Percentiles rank a stretch among this genome's conserved stretches.
phyloP scores from a whole-genome alignment of 1,284 basidiomycete genomes.

The Puccinia novopanici region DNA sequence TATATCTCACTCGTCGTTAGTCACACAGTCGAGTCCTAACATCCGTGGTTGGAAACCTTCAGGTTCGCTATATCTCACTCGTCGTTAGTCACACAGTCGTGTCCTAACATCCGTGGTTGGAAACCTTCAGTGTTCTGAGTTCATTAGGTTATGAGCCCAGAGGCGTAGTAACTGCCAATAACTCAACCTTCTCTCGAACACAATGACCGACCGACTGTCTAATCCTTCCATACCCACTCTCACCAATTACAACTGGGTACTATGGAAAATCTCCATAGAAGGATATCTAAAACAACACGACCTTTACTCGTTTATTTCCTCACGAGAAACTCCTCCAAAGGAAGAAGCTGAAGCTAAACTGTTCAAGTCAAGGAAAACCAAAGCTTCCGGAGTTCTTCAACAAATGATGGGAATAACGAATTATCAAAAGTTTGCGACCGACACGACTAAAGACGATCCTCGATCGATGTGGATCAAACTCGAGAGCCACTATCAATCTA shows the following conservation, averaged over 20 bases:
- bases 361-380: neutral
- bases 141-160: conserved; percentile 11
- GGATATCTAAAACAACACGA: neutral
- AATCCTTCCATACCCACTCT: neutral
- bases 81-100: too few species aligned
- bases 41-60: too few species aligned
- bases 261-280: too few species aligned
- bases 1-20: too few species aligned
- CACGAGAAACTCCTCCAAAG: neutral
- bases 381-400: neutral
- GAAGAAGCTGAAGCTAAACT: neutral
- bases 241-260: neutral
- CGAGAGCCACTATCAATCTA: neutral
- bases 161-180: neutral
- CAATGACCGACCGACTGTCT: neutral
- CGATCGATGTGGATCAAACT: neutral
- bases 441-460: neutral
- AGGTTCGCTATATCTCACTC: too few species aligned
- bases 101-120: too few species aligned
- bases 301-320: neutral
- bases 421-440: too few species aligned
- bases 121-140: too few species aligned
- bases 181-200: neutral
- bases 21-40: too few species aligned
- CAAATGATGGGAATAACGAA: neutral